A percentile compares a stretch with the other conserved stretches of the same genome.
Conservation (phyloP, 495 filamentous ascomycete genomes). For the Pseudoneurospora amorphoporcata region DNA sequence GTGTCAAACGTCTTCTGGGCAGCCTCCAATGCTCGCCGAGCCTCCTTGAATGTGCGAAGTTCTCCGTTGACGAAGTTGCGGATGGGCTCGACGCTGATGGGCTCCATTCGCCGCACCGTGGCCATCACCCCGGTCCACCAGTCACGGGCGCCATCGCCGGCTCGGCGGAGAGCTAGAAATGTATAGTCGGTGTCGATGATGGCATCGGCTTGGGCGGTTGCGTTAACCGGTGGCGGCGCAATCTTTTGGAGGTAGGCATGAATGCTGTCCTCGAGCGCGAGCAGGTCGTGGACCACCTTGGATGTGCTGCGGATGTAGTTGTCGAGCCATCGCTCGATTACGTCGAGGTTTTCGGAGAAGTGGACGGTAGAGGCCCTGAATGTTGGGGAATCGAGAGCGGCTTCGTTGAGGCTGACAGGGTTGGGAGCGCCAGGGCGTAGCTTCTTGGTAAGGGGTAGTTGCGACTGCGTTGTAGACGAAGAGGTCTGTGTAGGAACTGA, state of each 20-base stretch:
- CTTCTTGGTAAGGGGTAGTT: constrained; percentile 20
- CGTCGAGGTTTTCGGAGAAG: constrained; percentile 86
- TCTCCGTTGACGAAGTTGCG: constrained; percentile 65
- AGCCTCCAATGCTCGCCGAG: constrained; percentile 60
- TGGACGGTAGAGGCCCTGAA: constrained; percentile 83
- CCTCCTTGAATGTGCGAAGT: constrained; percentile 52
- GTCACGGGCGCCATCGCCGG: constrained; percentile 75
- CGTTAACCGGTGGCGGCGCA: constrained; percentile 53
- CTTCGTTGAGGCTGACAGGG: constrained; percentile 88
- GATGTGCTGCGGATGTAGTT: constrained; percentile 68
- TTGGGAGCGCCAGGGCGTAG: constrained; percentile 30
- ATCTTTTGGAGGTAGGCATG: constrained; percentile 63
- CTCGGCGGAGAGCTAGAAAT: constrained; percentile 68
- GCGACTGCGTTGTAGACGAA: background rate
- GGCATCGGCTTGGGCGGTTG: constrained; percentile 64
- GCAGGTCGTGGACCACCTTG: constrained; percentile 65
- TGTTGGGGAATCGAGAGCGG: constrained; percentile 88
- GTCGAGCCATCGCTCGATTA: constrained; percentile 89
- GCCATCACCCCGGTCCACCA: constrained; percentile 71
- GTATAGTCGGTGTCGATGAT: constrained; percentile 94
- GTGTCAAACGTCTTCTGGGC: constrained; percentile 76
- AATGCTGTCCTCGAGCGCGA: constrained; percentile 57
- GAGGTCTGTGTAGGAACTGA: background rate
- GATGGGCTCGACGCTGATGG: constrained; percentile 70
- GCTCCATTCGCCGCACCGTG: constrained; percentile 64